Percentiles rank a stretch among this genome's conserved stretches.
phyloP scores from a whole-genome alignment of 2,329 filamentous ascomycete genomes.

The Apiospora saccharicola region DNA sequence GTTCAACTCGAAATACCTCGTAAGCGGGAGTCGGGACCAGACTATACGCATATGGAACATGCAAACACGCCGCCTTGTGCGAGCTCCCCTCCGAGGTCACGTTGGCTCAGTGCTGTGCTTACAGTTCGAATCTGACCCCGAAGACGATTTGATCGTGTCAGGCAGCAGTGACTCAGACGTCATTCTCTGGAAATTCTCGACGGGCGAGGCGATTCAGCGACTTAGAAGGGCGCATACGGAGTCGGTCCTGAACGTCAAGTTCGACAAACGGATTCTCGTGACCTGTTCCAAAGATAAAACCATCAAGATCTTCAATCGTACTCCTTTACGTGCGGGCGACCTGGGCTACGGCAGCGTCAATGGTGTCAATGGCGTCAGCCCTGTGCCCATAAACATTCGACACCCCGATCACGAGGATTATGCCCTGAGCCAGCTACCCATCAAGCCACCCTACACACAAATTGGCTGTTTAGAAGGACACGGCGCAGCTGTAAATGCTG shows the following conservation, averaged over 20 bases:
- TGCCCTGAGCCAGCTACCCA: slow-evolving; percentile 54
- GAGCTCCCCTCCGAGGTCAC: slow-evolving; percentile 79
- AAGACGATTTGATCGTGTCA: slow-evolving; percentile 92
- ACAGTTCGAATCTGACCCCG: slow-evolving; percentile 88
- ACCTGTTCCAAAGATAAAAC: slow-evolving; percentile 98
- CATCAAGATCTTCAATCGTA: slow-evolving; percentile 95
- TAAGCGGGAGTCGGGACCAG: slow-evolving; percentile 91
- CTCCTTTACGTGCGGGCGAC: slow-evolving; percentile 67
- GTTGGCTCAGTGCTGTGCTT: slow-evolving; percentile 88
- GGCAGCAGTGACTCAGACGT: slow-evolving; percentile 92
- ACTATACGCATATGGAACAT: slow-evolving; percentile 92
- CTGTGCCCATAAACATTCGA: slow-evolving; percentile 59
- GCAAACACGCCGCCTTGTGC: slow-evolving; percentile 77
- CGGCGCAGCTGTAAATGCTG: slow-evolving; percentile 91
- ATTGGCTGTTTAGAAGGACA: slow-evolving; percentile 86
- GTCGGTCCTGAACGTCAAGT: slow-evolving; percentile 91
- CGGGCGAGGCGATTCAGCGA: slow-evolving; percentile 80
- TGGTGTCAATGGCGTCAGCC: slow-evolving; percentile 56
- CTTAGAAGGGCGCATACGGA: slow-evolving; percentile 82
- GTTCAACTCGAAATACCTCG: slow-evolving; percentile 83
- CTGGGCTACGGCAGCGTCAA: slow-evolving; percentile 57
- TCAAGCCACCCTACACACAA: slow-evolving; percentile 73
- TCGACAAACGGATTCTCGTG: slow-evolving; percentile 89
- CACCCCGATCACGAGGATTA: slow-evolving; percentile 61
- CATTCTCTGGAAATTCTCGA: slow-evolving; percentile 93